Base-by-base conservation (phyloP, 768 basidiomycete species). In the Hypholoma fasciculare region DNA sequence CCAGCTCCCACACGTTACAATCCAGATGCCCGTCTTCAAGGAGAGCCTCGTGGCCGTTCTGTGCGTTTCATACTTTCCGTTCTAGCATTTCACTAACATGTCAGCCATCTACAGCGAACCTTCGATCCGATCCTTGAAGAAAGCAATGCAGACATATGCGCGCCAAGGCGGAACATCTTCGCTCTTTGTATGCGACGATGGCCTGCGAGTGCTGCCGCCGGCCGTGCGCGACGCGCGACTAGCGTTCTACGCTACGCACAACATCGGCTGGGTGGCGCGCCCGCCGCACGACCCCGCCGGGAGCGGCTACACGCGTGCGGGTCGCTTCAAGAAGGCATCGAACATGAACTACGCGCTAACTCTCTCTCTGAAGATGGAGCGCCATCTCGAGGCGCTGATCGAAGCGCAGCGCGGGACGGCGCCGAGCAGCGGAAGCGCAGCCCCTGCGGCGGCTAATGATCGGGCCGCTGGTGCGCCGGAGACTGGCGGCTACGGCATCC, bases 251-350 rank as follows among this genome's bases (percentile, higher is more conserved):
- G 82, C 83, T 0, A 83, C 82, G 58, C 82, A 88, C 65, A 83
- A 83, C 63, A 87, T 92, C 63, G 90, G 86, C 6, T 92, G 87
- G 82, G 88, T 90, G 59, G 88, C 91, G 3, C 82, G 90, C n/a
- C 90, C 90, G 0, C 76, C 78, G 43, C 89, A 91, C 63, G 82
- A 82, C 59, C 65, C 74, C 57, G 51, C 69, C 0, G 69, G 75
- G 5, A 82, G 81, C 54, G 89, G 86, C 2, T 88, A 81, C 74
- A 83, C 71, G 77, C 85, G 81, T 40, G 87, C 88, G 4, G 94
- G 94, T 34, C 82, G 93, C 19, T 96, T 96, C 81, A 96, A 96
- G 79, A 96, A 96, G 73, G 93, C 93, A 1, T 88, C 86, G 14
- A 96, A 96, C 72, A 87, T 96, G 88, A 96, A 96, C 69, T 94